Conservation (phyloP, 1,139 yeast species). For the Petasospora fabianii region DNA sequence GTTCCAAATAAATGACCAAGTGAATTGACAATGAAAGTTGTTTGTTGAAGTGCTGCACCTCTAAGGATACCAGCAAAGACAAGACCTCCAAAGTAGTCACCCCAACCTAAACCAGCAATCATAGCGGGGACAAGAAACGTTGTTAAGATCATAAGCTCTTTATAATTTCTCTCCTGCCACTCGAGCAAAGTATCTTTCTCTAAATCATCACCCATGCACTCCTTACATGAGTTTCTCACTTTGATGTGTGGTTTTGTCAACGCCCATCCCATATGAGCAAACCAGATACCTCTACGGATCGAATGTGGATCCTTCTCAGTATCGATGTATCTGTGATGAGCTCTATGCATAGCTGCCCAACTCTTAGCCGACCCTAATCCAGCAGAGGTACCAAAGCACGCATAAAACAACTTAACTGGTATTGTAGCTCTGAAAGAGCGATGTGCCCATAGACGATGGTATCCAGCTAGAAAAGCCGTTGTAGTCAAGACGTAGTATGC, state of each 20-base stretch:
- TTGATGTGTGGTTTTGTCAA: constrained; percentile 49
- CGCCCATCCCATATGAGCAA: constrained; percentile 67
- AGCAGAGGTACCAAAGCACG: constrained; percentile 53
- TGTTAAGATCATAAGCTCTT: constrained; percentile 40
- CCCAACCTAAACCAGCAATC: constrained; percentile 41
- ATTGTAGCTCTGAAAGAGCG: constrained; percentile 42
- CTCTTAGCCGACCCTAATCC: constrained; percentile 56
- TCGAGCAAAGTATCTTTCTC: constrained; percentile 38
- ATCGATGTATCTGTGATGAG: constrained; percentile 68
- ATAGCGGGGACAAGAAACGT: constrained; percentile 48
- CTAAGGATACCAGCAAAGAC: constrained; percentile 61
- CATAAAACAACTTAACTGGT: constrained; percentile 41
- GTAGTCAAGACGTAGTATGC: constrained; percentile 40
- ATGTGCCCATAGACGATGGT: constrained; percentile 67
- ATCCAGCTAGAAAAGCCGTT: constrained; percentile 49
- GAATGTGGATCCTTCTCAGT: constrained; percentile 68
- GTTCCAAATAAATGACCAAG: constrained; percentile 55
- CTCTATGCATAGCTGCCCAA: constrained; percentile 66
- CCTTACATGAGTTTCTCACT: constrained; percentile 33
- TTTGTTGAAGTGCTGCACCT: constrained; percentile 55
- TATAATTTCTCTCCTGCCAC: constrained; percentile 58
- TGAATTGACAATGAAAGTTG: constrained; percentile 53
- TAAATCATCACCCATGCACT: constrained; percentile 35
- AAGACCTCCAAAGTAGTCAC: constrained; percentile 52
- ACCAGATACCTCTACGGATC: constrained; percentile 49